Base-by-base conservation (phyloP, 352 stramenopile species). In the Phytophthora brassicae region DNA sequence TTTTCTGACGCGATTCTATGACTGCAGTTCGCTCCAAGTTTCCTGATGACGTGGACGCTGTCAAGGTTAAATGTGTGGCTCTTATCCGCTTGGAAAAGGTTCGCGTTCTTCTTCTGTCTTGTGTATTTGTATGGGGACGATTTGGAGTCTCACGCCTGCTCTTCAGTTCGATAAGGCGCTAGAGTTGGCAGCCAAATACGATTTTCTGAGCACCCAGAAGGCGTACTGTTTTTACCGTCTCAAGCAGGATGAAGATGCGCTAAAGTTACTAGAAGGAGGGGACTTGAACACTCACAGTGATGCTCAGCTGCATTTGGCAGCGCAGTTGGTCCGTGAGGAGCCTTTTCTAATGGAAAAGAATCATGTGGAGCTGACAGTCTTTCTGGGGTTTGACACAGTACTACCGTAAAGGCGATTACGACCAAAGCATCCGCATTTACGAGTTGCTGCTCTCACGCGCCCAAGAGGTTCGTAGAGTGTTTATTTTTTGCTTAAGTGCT, bases 41-140 rank as follows among this genome's bases (percentile, higher is more conserved):
- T 22, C 81, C 86, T 1, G 84, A 91, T 24, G 86, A 95, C 48
- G 52, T 68, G 39, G 84, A 93, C 56, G 81, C 84, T n/a, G 73
- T 93, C 14, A 87, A 88, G 56, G 84, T 88, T 68, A 91, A 95
- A 71, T 90, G 79, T 51, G 66, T 93, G 31, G 81, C 86, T 56
- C 81, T 94, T 36, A 92, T 95, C 49, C 84, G 79, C 23, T 53
- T 89, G 39, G 79, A 89, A 47, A 93, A 95, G 73, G 85, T 90
- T 46, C 8, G 56, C 9, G 1, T 23, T 14, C 4, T 22, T 14
- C 12, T 54, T 12, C 13, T n/a, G 11, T 33, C 49, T 17, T 14
- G 2, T 12, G 11, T 16, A 1, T 2, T 8, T 43, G 46, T 23
- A 44, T 44, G 38, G 39, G 39, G 28, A 9, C 1, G 17, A 23